Evolutionary conservation across 148 eudicot genomes (phyloP).

Genomic region (Rhododendron mucronatum): DNA sequence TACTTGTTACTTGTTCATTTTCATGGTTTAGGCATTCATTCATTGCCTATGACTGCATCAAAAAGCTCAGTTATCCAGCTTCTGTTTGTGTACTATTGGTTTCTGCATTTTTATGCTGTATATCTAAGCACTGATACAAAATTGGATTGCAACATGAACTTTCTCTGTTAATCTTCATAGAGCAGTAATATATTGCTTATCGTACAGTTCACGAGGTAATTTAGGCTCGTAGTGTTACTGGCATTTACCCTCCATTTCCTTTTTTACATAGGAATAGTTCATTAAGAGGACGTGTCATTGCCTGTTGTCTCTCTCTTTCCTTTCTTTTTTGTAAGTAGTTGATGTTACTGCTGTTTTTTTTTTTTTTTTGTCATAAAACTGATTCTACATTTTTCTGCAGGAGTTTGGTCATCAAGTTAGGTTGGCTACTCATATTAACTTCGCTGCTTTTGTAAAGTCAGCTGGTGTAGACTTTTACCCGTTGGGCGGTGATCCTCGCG

Average conservation of each 20-base stretch:
- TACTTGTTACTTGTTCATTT: neutral
- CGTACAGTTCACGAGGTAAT: neutral
- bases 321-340: neutral
- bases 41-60: neutral
- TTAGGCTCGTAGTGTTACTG: neutral
- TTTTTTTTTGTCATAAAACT: neutral
- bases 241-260: neutral
- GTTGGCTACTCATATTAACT: slow-evolving; percentile 81
- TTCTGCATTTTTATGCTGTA: neutral
- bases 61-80: neutral
- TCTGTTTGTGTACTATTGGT: neutral
- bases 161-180: neutral
- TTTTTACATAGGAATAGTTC: neutral
- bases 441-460: slow-evolving; percentile 72
- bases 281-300: neutral
- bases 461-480: slow-evolving; percentile 95
- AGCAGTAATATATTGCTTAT: slow-evolving; percentile 3
- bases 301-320: neutral
- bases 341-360: neutral
- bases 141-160: neutral
- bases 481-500: slow-evolving; percentile 86
- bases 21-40: neutral
- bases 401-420: slow-evolving; percentile 91
- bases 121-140: neutral
- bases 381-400: slow-evolving; percentile 37